Base-by-base conservation (phyloP, 1,139 yeast species). In the Hyphopichia wangnamkhiaoensis region DNA sequence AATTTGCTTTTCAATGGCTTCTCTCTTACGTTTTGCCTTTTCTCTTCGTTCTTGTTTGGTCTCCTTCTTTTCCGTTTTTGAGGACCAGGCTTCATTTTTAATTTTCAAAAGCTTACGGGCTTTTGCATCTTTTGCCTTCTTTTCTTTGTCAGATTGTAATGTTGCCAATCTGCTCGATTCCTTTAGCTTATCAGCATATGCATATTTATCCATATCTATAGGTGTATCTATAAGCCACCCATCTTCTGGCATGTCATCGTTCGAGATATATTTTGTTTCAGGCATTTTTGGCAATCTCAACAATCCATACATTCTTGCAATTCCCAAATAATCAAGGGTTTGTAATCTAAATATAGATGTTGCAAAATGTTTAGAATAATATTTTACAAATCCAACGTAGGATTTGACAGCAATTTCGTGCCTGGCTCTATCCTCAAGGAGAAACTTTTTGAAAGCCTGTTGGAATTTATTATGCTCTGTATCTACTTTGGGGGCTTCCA, bases 251-350 rank as follows among this genome's bases (percentile, higher is more conserved):
- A 78, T 66, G 7, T 56, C 52, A 1, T 66, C 74, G 25, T 68
- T 66, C 9, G 73, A 58, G 2, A 85, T 67, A 50, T 74, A 71
- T 42, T 68, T 72, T 19, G 88, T 71, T 58, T 94, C 99, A 0
- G 98, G 98, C 98, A 94, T 94, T 50, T 82, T 80, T 6, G 99
- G 99, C 39, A 93, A 65, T 50, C 97, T 73, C 35, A 88, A 63
- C 12, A 94, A 63, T 1, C 96, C 96, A 61, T 86, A 90, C 66
- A 86, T 73, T 47, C 71, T 76, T 1, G 95, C 96, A 12, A 84
- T 48, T 0, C 84, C 86, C 21, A 83, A 59, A 51, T 86, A 84
- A 57, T 91, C 95, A 43, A 94, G 63, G 8, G 80, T 67, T 34
- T 79, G 76, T 16, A 87, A 54, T 45, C 98, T 72, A 66, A 94